Conservation (phyloP, 257 asterid genomes). For the Mitragyna speciosa region DNA sequence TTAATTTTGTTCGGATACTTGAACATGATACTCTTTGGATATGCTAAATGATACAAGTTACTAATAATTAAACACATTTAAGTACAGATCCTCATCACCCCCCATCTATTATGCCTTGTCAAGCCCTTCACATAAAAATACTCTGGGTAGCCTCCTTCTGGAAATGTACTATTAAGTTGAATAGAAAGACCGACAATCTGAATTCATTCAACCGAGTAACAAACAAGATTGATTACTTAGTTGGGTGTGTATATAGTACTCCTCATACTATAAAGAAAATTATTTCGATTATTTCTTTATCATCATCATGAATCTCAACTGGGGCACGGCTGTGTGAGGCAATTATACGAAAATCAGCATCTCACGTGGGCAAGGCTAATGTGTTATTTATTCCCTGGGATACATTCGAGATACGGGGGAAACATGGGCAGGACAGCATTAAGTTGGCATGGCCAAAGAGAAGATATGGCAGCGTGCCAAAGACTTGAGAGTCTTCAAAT, state of each 20-base stretch:
- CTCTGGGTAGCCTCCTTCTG: too few relatives aligned
- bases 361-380: slow-evolving; percentile 15
- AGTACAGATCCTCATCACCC: too few relatives aligned
- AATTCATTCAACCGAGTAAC: too few relatives aligned
- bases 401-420: slow-evolving; percentile 12
- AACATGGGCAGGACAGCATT: slow-evolving; percentile 25
- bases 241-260: neutral
- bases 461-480: slow-evolving; percentile 28
- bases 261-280: too few relatives aligned
- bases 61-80: too few relatives aligned
- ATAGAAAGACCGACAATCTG: too few relatives aligned
- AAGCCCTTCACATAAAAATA: too few relatives aligned
- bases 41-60: too few relatives aligned
- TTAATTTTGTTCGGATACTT: too few relatives aligned
- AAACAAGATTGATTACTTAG: neutral
- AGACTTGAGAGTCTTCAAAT: neutral
- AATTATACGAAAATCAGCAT: slow-evolving; percentile 9
- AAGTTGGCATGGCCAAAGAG: slow-evolving; percentile 25
- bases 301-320: neutral
- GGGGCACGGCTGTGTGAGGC: neutral
- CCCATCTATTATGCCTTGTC: too few relatives aligned
- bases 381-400: neutral
- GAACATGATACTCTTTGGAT: too few relatives aligned
- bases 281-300: neutral
- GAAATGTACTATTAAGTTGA: too few relatives aligned